Percentiles rank a stretch among this genome's conserved stretches.
Evolutionary conservation across 2,329 filamentous ascomycete genomes (phyloP).

Genomic region (Calonectria pseudoreteaudii): DNA sequence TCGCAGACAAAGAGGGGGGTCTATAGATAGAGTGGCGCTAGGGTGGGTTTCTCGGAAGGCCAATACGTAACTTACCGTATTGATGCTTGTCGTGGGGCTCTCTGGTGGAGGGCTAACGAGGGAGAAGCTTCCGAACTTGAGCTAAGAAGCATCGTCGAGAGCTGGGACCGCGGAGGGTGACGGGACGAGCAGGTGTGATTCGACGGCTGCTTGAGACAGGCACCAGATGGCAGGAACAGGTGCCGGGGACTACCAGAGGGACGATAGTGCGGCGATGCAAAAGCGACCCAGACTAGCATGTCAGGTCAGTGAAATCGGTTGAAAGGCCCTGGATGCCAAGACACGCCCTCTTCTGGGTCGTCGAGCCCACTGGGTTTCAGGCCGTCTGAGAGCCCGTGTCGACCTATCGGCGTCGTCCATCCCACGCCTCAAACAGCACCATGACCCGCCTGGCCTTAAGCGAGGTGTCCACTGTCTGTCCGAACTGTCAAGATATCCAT

Average conservation of each 20-base stretch:
- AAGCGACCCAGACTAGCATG: neutral
- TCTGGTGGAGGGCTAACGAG: slow-evolving; percentile 2
- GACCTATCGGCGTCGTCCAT: slow-evolving; percentile 33
- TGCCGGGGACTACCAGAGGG: neutral
- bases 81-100: slow-evolving; percentile 7
- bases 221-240: slow-evolving; percentile 1
- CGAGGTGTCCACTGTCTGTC: slow-evolving; percentile 35
- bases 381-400: slow-evolving; percentile 38
- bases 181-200: slow-evolving; percentile 18
- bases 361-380: slow-evolving; percentile 41
- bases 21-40: slow-evolving; percentile 22
- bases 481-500: slow-evolving; percentile 1
- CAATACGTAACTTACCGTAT: neutral
- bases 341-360: slow-evolving; percentile 30
- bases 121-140: neutral
- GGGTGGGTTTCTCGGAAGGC: slow-evolving; percentile 9
- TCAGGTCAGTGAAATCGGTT: neutral
- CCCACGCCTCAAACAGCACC: slow-evolving; percentile 39
- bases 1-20: slow-evolving; percentile 28
- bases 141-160: slow-evolving; percentile 8
- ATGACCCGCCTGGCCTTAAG: slow-evolving; percentile 43
- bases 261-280: slow-evolving; percentile 3
- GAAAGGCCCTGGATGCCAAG: slow-evolving; percentile 14
- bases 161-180: slow-evolving; percentile 17
- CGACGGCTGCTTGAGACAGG: slow-evolving; percentile 7